A percentile compares a stretch with the other conserved stretches of the same genome.
Evolutionary conservation across 2,329 filamentous ascomycete genomes (phyloP).

Genomic region (Colletotrichum horii): DNA sequence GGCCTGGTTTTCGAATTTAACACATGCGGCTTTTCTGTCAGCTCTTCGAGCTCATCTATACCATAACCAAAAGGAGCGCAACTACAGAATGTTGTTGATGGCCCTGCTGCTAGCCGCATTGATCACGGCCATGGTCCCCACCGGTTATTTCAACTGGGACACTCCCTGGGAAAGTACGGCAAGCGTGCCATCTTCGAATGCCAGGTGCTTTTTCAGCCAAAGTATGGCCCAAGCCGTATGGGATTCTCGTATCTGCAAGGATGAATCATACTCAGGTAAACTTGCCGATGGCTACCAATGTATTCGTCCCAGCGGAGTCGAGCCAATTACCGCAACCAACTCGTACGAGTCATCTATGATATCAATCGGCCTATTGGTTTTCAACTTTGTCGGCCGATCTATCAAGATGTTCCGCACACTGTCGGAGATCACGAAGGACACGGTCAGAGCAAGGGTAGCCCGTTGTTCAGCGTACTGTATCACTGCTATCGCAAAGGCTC

Average conservation of each 20-base stretch:
- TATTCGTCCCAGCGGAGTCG: background rate
- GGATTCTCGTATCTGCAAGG: background rate
- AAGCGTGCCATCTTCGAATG: background rate
- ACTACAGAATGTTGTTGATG: background rate
- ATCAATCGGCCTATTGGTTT: background rate
- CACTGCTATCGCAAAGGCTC: background rate
- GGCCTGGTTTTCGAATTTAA: conserved; percentile 37
- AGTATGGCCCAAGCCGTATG: background rate
- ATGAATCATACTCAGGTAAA: too few species aligned
- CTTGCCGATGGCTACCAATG: background rate
- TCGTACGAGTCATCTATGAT: background rate
- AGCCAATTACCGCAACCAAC: background rate
- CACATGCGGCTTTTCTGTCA: conserved; percentile 27
- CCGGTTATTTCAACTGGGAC: background rate
- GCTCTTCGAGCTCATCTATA: background rate
- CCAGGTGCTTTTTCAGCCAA: background rate
- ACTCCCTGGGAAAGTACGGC: background rate
- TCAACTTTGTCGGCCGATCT: background rate
- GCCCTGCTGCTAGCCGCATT: background rate
- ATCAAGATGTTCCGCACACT: background rate
- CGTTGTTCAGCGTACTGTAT: background rate
- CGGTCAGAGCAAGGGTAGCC: background rate
- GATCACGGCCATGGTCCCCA: background rate
- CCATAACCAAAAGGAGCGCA: background rate
- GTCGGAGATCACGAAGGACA: background rate